Conservation (phyloP, 345 rosid species). For the Aegle marmelos region DNA sequence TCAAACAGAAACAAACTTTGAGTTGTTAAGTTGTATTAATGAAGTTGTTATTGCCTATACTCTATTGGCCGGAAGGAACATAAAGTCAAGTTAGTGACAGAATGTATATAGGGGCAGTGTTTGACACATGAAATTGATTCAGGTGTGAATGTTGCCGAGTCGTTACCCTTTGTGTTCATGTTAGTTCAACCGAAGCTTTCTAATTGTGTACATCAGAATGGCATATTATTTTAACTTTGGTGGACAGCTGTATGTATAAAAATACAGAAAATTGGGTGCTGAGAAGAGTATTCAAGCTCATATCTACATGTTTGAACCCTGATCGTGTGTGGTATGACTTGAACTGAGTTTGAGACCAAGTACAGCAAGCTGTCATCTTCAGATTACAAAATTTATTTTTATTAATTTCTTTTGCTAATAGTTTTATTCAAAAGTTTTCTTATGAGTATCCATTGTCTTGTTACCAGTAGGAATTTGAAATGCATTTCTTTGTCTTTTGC, state of each 20-base stretch:
- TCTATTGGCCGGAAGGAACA: no score
- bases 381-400: background rate
- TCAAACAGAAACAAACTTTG: background rate
- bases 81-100: background rate
- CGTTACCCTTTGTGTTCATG: background rate
- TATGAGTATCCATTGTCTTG: background rate
- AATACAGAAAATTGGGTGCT: background rate
- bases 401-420: background rate
- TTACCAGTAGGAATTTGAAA: background rate
- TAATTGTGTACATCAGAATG: background rate
- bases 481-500: slow-evolving; percentile 22
- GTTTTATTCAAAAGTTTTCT: background rate
- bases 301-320: background rate
- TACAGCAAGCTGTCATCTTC: background rate
- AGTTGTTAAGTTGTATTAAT: no score
- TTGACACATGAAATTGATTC: background rate
- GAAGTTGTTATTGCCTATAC: no score
- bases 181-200: background rate
- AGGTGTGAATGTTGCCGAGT: background rate
- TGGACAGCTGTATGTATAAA: background rate
- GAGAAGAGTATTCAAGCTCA: background rate
- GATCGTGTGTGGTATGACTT: background rate
- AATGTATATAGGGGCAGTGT: background rate
- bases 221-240: background rate
- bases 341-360: background rate